Evolutionary conservation across 140 eudicot genomes (phyloP).

Genomic region (Ambrosia hybrid): DNA sequence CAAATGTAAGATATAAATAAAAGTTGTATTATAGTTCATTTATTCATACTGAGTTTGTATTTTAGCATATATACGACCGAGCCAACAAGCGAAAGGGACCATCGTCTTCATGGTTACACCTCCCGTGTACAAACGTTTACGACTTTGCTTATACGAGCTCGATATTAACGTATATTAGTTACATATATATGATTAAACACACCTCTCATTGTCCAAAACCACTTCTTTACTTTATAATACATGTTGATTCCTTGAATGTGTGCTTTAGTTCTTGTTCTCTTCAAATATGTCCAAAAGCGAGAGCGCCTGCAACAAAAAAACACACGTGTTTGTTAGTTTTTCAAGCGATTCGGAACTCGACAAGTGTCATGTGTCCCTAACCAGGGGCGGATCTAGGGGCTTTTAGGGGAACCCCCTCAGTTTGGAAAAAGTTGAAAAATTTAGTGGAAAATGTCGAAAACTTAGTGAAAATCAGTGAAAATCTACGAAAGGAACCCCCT

Average conservation of each 20-base stretch:
- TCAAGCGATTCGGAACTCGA: neutral
- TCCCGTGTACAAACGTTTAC: neutral
- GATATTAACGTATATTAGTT: slow-evolving; percentile 26
- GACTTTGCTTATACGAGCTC: slow-evolving; percentile 3
- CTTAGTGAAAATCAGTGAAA: no score
- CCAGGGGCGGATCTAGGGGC: no score
- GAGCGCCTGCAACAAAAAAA: slow-evolving; percentile 50
- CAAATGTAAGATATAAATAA: slow-evolving; percentile 13
- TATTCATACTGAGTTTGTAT: slow-evolving; percentile 36
- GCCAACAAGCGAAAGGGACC: slow-evolving; percentile 27
- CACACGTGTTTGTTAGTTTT: neutral
- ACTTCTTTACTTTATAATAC: neutral
- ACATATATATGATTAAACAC: slow-evolving; percentile 14
- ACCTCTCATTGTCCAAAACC: neutral
- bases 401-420: no score
- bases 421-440: no score
- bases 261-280: slow-evolving; percentile 39
- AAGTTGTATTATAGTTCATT: slow-evolving; percentile 16
- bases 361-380: neutral
- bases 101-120: slow-evolving; percentile 28
- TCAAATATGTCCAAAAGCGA: slow-evolving; percentile 89
- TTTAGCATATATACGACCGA: slow-evolving; percentile 23
- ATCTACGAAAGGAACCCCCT: no score
- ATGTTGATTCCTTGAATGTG: neutral
- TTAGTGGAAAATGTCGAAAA: no score